Conservation (phyloP, 345 rosid species). For the Syzygium grande region DNA sequence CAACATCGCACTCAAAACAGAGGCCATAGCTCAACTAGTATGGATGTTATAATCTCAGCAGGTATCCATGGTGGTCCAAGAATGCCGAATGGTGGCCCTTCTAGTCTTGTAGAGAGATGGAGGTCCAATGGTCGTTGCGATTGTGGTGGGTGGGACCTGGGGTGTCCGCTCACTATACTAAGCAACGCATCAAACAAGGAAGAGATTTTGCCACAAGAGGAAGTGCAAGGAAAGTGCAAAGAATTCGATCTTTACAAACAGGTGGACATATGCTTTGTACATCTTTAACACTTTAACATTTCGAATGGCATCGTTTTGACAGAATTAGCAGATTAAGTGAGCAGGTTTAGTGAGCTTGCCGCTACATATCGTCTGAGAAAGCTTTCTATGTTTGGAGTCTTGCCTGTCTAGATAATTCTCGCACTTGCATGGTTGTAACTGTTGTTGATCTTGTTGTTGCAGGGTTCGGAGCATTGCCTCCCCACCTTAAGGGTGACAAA, state of each 20-base stretch:
- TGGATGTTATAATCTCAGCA: conserved; percentile 70
- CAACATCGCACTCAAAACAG: conserved; percentile 11
- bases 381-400: background rate
- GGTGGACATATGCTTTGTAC: conserved; percentile 23
- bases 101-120: conserved; percentile 82
- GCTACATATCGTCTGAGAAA: background rate
- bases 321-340: background rate
- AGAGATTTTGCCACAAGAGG: conserved; percentile 14
- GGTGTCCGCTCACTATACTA: conserved; percentile 63
- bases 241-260: conserved; percentile 51
- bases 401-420: background rate
- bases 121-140: conserved; percentile 83
- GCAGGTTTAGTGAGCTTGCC: background rate
- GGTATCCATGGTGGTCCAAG: conserved; percentile 90
- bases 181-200: conserved; percentile 28
- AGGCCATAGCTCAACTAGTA: conserved; percentile 41
- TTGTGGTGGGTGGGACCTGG: conserved; percentile 98
- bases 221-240: conserved; percentile 42
- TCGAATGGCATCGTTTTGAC: background rate
- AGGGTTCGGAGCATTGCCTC: conserved; percentile 43
- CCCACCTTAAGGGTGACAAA: conserved; percentile 64
- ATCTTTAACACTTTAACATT: background rate
- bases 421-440: background rate
- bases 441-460: background rate
- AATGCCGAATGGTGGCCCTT: conserved; percentile 65